Evolutionary conservation across 148 eudicot species (phyloP).

Genomic region (Camellia japonica): DNA sequence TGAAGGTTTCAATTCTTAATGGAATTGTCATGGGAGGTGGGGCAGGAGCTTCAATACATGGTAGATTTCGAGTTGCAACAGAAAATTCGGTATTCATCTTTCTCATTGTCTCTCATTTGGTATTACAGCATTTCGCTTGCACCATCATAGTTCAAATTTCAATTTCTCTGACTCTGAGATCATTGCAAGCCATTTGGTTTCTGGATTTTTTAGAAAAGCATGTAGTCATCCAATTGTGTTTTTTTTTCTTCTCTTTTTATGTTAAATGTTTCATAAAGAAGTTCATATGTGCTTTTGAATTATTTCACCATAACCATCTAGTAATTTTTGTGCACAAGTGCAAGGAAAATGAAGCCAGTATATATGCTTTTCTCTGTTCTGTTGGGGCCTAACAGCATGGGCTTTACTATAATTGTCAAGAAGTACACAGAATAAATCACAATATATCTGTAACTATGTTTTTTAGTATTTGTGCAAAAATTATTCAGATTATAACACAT

Average conservation of each 20-base stretch:
- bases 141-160: not conserved
- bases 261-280: not conserved
- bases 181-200: not conserved
- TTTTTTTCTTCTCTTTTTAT: not conserved
- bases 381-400: not conserved
- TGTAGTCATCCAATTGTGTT: not conserved
- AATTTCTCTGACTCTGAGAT: not conserved
- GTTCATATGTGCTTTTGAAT: not conserved
- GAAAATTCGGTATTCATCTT: constrained; percentile 74
- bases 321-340: not conserved
- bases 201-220: not conserved
- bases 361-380: not conserved
- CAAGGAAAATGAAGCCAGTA: not conserved
- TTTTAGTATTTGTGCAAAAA: too few relatives aligned
- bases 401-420: not conserved
- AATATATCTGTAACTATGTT: too few relatives aligned
- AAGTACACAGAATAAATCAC: not conserved
- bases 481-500: too few relatives aligned
- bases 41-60: constrained; percentile 86
- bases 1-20: constrained; percentile 86
- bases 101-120: not conserved
- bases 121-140: not conserved
- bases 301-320: not conserved
- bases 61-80: constrained; percentile 89
- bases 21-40: constrained; percentile 99